phyloP scores from a whole-genome alignment of 768 basidiomycete genomes.

The Suillus sp. region DNA sequence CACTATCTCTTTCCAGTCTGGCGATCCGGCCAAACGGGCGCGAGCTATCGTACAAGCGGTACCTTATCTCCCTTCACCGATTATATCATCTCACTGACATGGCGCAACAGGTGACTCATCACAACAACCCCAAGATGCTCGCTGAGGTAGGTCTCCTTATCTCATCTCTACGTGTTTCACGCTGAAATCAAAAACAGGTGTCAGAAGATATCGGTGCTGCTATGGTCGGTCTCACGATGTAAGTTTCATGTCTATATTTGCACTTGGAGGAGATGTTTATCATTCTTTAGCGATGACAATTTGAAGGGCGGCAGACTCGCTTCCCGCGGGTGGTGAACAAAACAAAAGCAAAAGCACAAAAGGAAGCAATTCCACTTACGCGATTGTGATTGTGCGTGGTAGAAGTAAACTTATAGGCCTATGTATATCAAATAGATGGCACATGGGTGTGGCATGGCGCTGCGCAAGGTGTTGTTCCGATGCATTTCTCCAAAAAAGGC shows the following conservation, averaged over 20 bases:
- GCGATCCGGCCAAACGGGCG: slow-evolving; percentile 91
- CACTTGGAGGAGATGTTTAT: background rate
- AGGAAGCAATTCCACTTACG: background rate
- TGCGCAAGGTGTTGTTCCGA: background rate
- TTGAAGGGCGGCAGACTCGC: slow-evolving; percentile 74
- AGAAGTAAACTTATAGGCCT: slow-evolving; percentile 14
- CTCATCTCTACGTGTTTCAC: slow-evolving; percentile 11
- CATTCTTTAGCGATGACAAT: slow-evolving; percentile 52
- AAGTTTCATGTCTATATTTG: slow-evolving; percentile 42
- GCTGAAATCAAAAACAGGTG: slow-evolving; percentile 42
- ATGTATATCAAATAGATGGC: slow-evolving; percentile 4
- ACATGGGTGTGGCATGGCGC: background rate
- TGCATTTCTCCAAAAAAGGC: background rate
- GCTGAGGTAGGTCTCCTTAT: slow-evolving; percentile 62
- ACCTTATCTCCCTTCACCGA: slow-evolving; percentile 22
- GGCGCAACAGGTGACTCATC: slow-evolving; percentile 74
- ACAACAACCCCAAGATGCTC: slow-evolving; percentile 90
- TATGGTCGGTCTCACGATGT: slow-evolving; percentile 96
- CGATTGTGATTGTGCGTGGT: slow-evolving; percentile 8
- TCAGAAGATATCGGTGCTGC: slow-evolving; percentile 84
- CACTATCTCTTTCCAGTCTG: slow-evolving; percentile 54
- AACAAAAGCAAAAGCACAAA: slow-evolving; percentile 15
- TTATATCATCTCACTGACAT: slow-evolving; percentile 12
- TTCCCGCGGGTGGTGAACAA: slow-evolving; percentile 61
- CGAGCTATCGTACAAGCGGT: slow-evolving; percentile 96